Conservation (phyloP, 805 yeast genomes). For the Candida parachauliodes region DNA sequence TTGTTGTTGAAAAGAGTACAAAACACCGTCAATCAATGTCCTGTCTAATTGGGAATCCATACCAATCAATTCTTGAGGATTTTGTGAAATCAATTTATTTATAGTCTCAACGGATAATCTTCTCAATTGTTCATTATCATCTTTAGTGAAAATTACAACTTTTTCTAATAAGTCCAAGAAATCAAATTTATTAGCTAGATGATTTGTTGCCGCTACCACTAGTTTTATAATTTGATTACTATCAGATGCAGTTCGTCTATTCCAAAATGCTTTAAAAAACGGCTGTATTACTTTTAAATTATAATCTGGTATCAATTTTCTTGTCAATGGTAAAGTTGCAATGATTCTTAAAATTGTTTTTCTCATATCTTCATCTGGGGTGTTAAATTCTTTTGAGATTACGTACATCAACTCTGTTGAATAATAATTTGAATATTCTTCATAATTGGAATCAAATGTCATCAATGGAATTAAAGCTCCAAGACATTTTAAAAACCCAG, state of each 20-base stretch:
- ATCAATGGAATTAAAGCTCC: conserved; percentile 82
- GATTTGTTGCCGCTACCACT: conserved; percentile 70
- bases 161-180: conserved; percentile 55
- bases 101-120: conserved; percentile 74
- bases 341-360: conserved; percentile 66
- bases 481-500: conserved; percentile 72
- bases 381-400: conserved; percentile 64
- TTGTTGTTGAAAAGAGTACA: conserved; percentile 81
- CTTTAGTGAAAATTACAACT: conserved; percentile 61
- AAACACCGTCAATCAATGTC: conserved; percentile 71
- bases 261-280: conserved; percentile 77
- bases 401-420: conserved; percentile 70
- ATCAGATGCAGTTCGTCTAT: conserved; percentile 73
- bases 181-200: conserved; percentile 66
- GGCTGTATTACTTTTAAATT: conserved; percentile 52
- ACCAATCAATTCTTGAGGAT: conserved; percentile 40
- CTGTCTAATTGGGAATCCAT: conserved; percentile 61
- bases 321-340: conserved; percentile 60
- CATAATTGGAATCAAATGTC: conserved; percentile 49
- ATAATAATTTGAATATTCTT: conserved; percentile 74
- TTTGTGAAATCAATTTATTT: conserved; percentile 47
- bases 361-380: conserved; percentile 70
- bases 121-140: conserved; percentile 78
- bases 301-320: conserved; percentile 50
- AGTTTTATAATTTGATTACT: conserved; percentile 45